Conservation (phyloP, 352 stramenopile genomes). For the Globisporangium perplexum region DNA sequence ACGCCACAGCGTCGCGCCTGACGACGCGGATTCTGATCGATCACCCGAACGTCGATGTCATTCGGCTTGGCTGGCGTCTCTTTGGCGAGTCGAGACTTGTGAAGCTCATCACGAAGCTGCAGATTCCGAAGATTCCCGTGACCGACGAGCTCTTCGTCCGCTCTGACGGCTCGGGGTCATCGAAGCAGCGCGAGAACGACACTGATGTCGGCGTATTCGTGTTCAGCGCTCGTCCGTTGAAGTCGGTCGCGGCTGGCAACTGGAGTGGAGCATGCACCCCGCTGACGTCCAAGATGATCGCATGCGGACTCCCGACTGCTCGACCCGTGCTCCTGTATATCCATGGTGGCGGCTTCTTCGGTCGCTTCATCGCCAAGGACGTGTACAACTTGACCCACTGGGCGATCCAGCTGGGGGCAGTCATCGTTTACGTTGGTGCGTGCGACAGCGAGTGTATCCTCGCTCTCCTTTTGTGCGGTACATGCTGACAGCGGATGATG, state of each 20-base stretch:
- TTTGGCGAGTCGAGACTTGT: slow-evolving; percentile 81
- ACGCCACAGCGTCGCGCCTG: slow-evolving; percentile 58
- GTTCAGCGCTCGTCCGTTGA: slow-evolving; percentile 61
- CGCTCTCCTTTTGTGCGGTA: background rate
- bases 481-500: slow-evolving; percentile 7
- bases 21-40: slow-evolving; percentile 80
- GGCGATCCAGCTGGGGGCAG: slow-evolving; percentile 57
- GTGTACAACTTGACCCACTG: slow-evolving; percentile 71
- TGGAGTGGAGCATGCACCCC: slow-evolving; percentile 52
- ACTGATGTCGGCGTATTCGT: slow-evolving; percentile 70
- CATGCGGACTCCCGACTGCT: slow-evolving; percentile 56
- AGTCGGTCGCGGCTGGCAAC: slow-evolving; percentile 54
- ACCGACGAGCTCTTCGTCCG: slow-evolving; percentile 61
- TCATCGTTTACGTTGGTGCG: slow-evolving; percentile 86
- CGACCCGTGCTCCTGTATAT: slow-evolving; percentile 82
- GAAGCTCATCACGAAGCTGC: slow-evolving; percentile 52
- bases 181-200: slow-evolving; percentile 24
- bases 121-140: slow-evolving; percentile 60
- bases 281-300: slow-evolving; percentile 60
- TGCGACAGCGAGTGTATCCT: background rate
- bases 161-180: slow-evolving; percentile 29
- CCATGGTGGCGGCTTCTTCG: slow-evolving; percentile 85
- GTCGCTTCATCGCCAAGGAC: slow-evolving; percentile 84
- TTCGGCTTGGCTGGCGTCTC: slow-evolving; percentile 77
- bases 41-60: slow-evolving; percentile 76